Conservation (phyloP, 1,284 basidiomycete genomes). For the Exsudoporus floridanus region DNA sequence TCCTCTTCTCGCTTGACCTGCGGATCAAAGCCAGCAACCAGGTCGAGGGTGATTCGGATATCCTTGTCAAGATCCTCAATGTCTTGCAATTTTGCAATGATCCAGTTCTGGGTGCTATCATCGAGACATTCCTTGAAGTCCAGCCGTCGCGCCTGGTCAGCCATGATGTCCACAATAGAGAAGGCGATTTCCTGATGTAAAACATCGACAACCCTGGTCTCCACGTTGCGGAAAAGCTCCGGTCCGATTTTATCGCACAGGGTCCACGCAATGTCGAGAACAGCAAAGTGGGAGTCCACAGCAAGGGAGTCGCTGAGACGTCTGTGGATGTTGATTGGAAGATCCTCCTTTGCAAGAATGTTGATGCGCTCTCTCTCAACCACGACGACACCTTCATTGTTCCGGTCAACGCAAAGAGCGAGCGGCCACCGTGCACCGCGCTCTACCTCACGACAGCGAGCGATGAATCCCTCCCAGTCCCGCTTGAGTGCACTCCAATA, state of each 20-base stretch:
- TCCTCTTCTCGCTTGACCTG: conserved; percentile 73
- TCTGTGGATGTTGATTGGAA: conserved; percentile 58
- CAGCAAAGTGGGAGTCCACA: conserved; percentile 49
- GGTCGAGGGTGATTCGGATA: conserved; percentile 57
- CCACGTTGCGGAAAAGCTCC: conserved; percentile 53
- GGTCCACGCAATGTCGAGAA: conserved; percentile 61
- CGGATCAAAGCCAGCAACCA: conserved; percentile 66
- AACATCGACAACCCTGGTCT: conserved; percentile 58
- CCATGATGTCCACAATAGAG: conserved; percentile 70
- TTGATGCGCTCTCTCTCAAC: conserved; percentile 79
- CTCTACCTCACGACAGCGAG: conserved; percentile 84
- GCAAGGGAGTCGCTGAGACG: conserved; percentile 42
- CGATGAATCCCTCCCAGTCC: conserved; percentile 92
- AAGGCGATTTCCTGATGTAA: conserved; percentile 74
- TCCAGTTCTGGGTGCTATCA: conserved; percentile 58
- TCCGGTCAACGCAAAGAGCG: conserved; percentile 54
- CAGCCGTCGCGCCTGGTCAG: conserved; percentile 55
- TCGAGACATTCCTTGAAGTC: conserved; percentile 56
- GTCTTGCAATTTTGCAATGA: conserved; percentile 54
- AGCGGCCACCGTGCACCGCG: conserved; percentile 83
- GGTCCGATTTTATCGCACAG: conserved; percentile 58
- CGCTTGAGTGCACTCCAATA: conserved; percentile 84
- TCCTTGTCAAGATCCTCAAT: conserved; percentile 56
- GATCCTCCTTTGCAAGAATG: conserved; percentile 62
- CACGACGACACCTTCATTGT: conserved; percentile 55